Evolutionary conservation across 352 stramenopile species (phyloP).

Genomic region (Globisporangium camurandrum): DNA sequence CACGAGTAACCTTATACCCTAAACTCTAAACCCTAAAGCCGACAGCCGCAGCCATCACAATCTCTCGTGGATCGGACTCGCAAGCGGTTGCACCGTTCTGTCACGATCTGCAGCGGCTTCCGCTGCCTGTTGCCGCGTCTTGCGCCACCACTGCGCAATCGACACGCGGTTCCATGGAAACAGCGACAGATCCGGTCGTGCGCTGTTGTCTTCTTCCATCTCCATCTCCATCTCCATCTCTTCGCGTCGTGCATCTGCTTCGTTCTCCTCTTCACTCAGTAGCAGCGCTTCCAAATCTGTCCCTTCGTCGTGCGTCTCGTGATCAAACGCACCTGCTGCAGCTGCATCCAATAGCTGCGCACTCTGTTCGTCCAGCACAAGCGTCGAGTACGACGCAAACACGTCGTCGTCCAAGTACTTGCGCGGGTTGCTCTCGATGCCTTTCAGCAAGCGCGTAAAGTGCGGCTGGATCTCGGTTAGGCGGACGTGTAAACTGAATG

Average conservation of each 20-base stretch:
- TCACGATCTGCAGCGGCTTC: slow-evolving; percentile 9
- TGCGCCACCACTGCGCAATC: slow-evolving; percentile 73
- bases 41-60: no score
- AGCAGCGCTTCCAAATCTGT: slow-evolving; percentile 52
- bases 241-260: slow-evolving; percentile 11
- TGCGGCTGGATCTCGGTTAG: slow-evolving; percentile 79
- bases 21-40: no score
- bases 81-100: slow-evolving; percentile 2
- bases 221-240: no score
- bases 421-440: slow-evolving; percentile 83
- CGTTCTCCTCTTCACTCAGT: slow-evolving; percentile 69
- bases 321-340: slow-evolving; percentile 16
- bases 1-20: no score
- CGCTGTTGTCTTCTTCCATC: not conserved
- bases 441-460: slow-evolving; percentile 77
- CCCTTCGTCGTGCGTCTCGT: slow-evolving; percentile 47
- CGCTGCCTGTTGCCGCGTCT: slow-evolving; percentile 18
- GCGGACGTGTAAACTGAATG: slow-evolving; percentile 82
- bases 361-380: slow-evolving; percentile 66
- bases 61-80: slow-evolving; percentile 14
- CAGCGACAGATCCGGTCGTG: slow-evolving; percentile 24
- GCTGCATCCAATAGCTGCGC: slow-evolving; percentile 9
- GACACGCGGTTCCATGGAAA: slow-evolving; percentile 73
- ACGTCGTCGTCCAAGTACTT: slow-evolving; percentile 87
- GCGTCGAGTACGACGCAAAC: slow-evolving; percentile 65